Evolutionary conservation across 2,329 filamentous ascomycete species (phyloP), one percentile per base, ranked within the genome.

Genomic region (Arthrobotrys sinensis): DNA sequence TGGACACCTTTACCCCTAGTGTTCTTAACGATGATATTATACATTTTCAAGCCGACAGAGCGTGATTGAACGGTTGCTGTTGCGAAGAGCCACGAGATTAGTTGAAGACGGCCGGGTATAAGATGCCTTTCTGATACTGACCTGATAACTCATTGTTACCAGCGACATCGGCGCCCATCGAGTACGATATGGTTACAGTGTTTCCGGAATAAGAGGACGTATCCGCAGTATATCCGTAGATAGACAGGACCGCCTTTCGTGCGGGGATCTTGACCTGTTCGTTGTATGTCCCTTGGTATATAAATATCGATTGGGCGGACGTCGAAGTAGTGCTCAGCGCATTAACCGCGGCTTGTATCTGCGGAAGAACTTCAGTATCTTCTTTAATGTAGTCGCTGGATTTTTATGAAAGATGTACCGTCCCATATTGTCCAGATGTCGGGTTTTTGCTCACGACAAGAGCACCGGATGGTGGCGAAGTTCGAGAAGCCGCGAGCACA

Each of bases 11-110:
- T 65, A 6, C 87, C 80, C 66, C 81, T 78, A 1, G 85, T 84
- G 72, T 89, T 89, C 63, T 85, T 86, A 2, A 89, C 83, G 82
- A 90, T 89, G 82, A 91, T 85, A 80, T 91, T 91, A 84, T 91
- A 91, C 28, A 91, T 83, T 80, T 87, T 88, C 73, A 91, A 86
- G 80, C 88, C 86, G 5, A 83, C 81, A 0, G 87, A 86, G 80
- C 83, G 83, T 12, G 85, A 86, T 14, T 87, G 85, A n/a, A 88
- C 82, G 1, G 87, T 88, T 4, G 82, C 82, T 80, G 32, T 85
- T 82, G 32, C n/a, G n/a, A n/a, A n/a, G n/a, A n/a, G n/a, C n/a
- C n/a, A n/a, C n/a, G n/a, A n/a, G n/a, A n/a, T n/a, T n/a, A n/a
- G n/a, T n/a, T n/a, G n/a, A n/a, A n/a, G n/a, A n/a, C n/a, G n/a